Conservation (phyloP, 768 basidiomycete genomes). For the Bullera alba region DNA sequence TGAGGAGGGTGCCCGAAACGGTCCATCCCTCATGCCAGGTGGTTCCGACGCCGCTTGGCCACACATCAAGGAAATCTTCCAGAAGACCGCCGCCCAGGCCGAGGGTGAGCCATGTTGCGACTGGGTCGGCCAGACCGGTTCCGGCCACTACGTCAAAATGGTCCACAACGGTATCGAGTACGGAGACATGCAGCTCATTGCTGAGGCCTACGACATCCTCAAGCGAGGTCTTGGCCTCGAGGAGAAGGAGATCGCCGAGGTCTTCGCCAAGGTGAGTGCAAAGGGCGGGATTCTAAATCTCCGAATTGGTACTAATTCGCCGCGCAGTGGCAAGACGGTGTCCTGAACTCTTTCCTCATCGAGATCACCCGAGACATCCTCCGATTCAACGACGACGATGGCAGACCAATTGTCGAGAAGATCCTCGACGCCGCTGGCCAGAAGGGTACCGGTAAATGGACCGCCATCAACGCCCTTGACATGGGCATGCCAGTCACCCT, state of each 20-base stretch:
- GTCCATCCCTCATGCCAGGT: conserved; percentile 99
- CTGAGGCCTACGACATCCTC: conserved; percentile 97
- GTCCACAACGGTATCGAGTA: conserved; percentile 99
- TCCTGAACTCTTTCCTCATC: conserved; percentile 98
- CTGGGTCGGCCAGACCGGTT: conserved; percentile 90
- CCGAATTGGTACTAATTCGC: no score
- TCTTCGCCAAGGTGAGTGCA: conserved; percentile 60
- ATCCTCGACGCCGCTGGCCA: conserved; percentile 95
- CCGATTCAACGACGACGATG: conserved; percentile 86
- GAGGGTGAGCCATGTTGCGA: conserved; percentile 96
- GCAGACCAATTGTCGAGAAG: conserved; percentile 80
- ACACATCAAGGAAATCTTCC: conserved; percentile 95
- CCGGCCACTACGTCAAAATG: conserved; percentile 99
- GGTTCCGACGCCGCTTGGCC: conserved; percentile 92
- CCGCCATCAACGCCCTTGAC: conserved; percentile 91
- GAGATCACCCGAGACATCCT: conserved; percentile 97
- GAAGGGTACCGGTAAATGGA: conserved; percentile 99
- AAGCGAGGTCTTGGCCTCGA: conserved; percentile 75
- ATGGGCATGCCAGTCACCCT: conserved; percentile 74
- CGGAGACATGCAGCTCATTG: conserved; percentile 97
- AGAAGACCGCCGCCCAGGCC: conserved; percentile 91
- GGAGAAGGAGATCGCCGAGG: conserved; percentile 86
- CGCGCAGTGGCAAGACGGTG: conserved; percentile 79
- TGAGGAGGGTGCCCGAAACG: conserved; percentile 95
- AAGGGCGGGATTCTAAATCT: neutral